Base-by-base conservation (phyloP, 2,329 filamentous ascomycete species). In the Neonectria neomacrospora region DNA sequence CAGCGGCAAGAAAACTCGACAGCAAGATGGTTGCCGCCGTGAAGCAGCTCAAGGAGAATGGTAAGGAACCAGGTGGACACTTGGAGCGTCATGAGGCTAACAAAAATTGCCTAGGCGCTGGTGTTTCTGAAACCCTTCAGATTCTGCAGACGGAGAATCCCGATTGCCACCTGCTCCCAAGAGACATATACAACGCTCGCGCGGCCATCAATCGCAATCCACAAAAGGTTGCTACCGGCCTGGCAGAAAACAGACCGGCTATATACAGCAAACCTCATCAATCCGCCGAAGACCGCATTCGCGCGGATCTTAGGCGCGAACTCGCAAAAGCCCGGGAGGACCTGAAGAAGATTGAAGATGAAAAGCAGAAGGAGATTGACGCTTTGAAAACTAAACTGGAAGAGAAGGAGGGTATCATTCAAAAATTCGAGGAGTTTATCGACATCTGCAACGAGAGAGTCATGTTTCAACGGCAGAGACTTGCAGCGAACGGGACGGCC, bases 1-100 rank as follows among this genome's bases (percentile, higher is more conserved):
- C 88, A 22, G 88, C 88, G 4, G 88, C 88, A 16, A 82, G 88
- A 65, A 90, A 90, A 68, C 77, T 90, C 45, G 88, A 90, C 71
- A 89, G 86, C 72, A 88, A 88, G 74, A 90, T 90, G 83, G 87
- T 90, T 55, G 87, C 88, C 54, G 87, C 87, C 32, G 88, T 90
- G 34, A 90, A 90, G 74, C 81, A 86, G 58, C 80, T 90, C 4
- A 90, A 90, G 76, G 88, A 90, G 72, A 86, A 84, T 74, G 88
- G 88, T 90, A 84, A 73, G 64, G 56, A 58, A 56, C 52, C 53
- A 32, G 30, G 32, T 42, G 37, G 37, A 20, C 2, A 66, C 47
- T 20, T 16, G 47, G 55, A 53, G 61, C 60, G 45, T 65, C 51
- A 58, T 64, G 58, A 68, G 67, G 67, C 69, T 75, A 70, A 74